Conservation (phyloP, 192 early-diverging fungal species). For the Coemansia sp. region DNA sequence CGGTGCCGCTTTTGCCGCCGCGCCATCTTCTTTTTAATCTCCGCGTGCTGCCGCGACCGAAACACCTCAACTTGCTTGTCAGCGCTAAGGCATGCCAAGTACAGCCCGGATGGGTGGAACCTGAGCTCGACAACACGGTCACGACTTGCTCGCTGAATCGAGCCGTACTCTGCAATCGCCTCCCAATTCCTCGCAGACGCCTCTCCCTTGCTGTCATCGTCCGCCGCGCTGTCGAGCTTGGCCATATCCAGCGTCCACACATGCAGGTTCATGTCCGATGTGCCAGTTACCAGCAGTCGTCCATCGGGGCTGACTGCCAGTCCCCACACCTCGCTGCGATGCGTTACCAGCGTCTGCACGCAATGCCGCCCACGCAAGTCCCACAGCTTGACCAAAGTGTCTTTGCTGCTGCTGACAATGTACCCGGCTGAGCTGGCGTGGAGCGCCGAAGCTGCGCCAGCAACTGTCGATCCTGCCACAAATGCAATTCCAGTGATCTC, state of each 20-base stretch:
- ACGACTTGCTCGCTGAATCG: slow-evolving; percentile 76
- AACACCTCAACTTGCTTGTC: slow-evolving; percentile 86
- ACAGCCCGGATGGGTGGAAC: slow-evolving; percentile 79
- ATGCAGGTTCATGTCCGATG: slow-evolving; percentile 79
- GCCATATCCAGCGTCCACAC: slow-evolving; percentile 81
- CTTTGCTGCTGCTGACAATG: slow-evolving; percentile 89
- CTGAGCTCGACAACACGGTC: slow-evolving; percentile 78
- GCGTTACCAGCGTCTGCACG: slow-evolving; percentile 89
- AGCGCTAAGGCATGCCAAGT: slow-evolving; percentile 76
- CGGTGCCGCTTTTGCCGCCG: slow-evolving; percentile 75
- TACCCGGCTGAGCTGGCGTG: slow-evolving; percentile 64
- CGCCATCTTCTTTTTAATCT: slow-evolving; percentile 82
- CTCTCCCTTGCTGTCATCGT: slow-evolving; percentile 18
- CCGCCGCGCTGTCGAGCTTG: slow-evolving; percentile 25
- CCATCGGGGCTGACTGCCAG: slow-evolving; percentile 70
- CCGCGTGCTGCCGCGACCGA: slow-evolving; percentile 72
- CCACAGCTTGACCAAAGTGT: slow-evolving; percentile 96
- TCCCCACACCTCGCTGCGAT: slow-evolving; percentile 94
- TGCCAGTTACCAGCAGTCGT: slow-evolving; percentile 77
- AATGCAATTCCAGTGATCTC: slow-evolving; percentile 72
- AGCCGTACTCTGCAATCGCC: slow-evolving; percentile 74
- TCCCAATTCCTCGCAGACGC: slow-evolving; percentile 50
- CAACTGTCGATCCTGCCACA: slow-evolving; percentile 24
- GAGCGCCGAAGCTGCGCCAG: slow-evolving; percentile 27
- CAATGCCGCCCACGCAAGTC: slow-evolving; percentile 93